A percentile compares a stretch with the other conserved stretches of the same genome.
Evolutionary conservation across 73 alveolate genomes (phyloP).

Genomic region (Tetrahymena thermophila): DNA sequence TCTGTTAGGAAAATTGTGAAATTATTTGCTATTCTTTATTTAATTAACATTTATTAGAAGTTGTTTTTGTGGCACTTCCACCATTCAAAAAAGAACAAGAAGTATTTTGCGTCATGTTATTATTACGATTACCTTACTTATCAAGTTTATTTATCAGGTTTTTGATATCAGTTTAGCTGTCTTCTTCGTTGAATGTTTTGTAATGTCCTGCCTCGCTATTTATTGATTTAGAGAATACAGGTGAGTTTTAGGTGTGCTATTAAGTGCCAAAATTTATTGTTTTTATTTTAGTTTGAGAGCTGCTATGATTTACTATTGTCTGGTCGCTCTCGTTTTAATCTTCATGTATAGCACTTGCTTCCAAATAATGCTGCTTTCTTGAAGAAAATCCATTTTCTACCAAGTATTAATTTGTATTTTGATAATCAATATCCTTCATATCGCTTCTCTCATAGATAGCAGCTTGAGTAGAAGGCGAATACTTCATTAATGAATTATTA

Average conservation of each 20-base stretch:
- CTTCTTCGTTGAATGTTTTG: neutral
- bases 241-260: neutral
- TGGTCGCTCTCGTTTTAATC: neutral
- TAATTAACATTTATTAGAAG: neutral
- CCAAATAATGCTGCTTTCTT: neutral
- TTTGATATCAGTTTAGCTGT: neutral
- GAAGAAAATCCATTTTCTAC: neutral
- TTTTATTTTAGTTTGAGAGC: neutral
- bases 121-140: neutral
- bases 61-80: neutral
- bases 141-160: neutral
- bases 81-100: neutral
- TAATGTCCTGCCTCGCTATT: neutral
- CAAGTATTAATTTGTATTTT: neutral
- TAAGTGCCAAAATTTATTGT: neutral
- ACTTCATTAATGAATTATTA: neutral
- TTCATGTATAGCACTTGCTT: neutral
- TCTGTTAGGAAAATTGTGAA: neutral
- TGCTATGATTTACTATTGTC: neutral
- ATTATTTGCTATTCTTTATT: neutral
- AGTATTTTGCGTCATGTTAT: neutral
- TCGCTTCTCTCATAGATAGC: neutral
- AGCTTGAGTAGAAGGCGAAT: neutral
- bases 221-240: neutral
- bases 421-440: neutral